Base-by-base conservation (phyloP, 805 yeast genomes). In the Yamadazyma sp. region DNA sequence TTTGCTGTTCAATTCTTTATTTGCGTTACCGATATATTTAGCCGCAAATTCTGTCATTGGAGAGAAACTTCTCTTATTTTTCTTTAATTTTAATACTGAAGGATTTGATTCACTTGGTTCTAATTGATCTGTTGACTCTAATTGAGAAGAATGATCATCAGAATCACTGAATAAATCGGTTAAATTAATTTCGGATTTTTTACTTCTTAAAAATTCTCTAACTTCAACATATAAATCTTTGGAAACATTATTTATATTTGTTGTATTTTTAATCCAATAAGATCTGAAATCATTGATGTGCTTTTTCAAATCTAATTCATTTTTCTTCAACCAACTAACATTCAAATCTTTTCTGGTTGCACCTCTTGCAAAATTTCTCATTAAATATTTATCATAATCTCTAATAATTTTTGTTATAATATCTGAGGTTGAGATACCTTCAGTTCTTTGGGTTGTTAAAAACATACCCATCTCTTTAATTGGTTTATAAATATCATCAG, bases 341-440 rank as follows among this genome's bases (percentile, higher is more conserved):
- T 93, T 93, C 52, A 93, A 75, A 53, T 93, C 98, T 58, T 93
- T 87, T 54, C 98, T 76, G 2, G 97, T 85, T 8, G 96, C 98
- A 31, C 98, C 98, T 47, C 98, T 76, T 11, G 96, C 96, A 62
- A 93, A 91, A 65, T 93, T 93, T 57, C 98, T 79, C 93, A 91
- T 83, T 59, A 93, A 69, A 60, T 93, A 93, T 65, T 89, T 87
- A 68, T 93, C 98, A 63, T 93, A 93, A 63, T 93, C 98, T 50
- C 93, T 76, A 49, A 93, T 89, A 49, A 93, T 86, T 55, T 85
- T 87, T 43, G 98, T 91, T 53, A 93, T 93, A 47, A 93, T 91
- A 58, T 91, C 98, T 22, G 95, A 83, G 1, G 98, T 93, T 14
- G 96, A 86, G 27, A 93, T 81, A 9, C 98, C 98, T 47, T 89